A percentile compares a stretch with the other conserved stretches of the same genome.
phyloP scores from a whole-genome alignment of 192 early-diverging fungal genomes.

The Coemansia sp. region DNA sequence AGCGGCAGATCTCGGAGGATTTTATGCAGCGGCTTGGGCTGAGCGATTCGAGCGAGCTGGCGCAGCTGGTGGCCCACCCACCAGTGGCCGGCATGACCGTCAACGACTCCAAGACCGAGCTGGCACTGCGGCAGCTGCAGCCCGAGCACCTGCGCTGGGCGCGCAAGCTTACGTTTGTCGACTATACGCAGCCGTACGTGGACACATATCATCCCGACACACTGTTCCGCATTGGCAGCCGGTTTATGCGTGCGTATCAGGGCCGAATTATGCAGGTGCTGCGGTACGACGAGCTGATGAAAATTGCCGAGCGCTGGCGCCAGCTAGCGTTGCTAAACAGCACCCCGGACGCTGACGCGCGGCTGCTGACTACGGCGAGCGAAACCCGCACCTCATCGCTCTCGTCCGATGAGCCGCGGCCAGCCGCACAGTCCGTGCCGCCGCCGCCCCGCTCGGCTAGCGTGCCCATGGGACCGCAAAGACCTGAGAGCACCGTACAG shows the following conservation, averaged over 20 bases:
- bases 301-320: conserved; percentile 50
- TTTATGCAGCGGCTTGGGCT: conserved; percentile 27
- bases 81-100: conserved; percentile 46
- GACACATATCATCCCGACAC: conserved; percentile 49
- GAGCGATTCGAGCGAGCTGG: conserved; percentile 27
- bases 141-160: conserved; percentile 51
- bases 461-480: not conserved
- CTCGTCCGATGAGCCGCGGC: conserved; percentile 13
- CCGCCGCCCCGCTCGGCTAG: no score
- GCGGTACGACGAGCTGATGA: conserved; percentile 52
- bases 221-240: conserved; percentile 49
- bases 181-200: conserved; percentile 51
- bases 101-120: conserved; percentile 48
- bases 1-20: conserved; percentile 32
- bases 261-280: conserved; percentile 36
- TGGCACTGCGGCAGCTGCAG: conserved; percentile 43
- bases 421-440: not conserved
- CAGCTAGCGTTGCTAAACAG: conserved; percentile 27
- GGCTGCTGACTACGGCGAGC: conserved; percentile 5
- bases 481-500: conserved; percentile 9
- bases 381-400: conserved; percentile 13
- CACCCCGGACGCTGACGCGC: not conserved
- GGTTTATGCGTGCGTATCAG: conserved; percentile 49
- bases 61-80: conserved; percentile 18
- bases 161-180: conserved; percentile 51